These are phyloP conservation scores for Thraustochytrium striatum DNA, from an alignment of 352 stramenopile genomes.

Conservation along the genomic window DNA sequence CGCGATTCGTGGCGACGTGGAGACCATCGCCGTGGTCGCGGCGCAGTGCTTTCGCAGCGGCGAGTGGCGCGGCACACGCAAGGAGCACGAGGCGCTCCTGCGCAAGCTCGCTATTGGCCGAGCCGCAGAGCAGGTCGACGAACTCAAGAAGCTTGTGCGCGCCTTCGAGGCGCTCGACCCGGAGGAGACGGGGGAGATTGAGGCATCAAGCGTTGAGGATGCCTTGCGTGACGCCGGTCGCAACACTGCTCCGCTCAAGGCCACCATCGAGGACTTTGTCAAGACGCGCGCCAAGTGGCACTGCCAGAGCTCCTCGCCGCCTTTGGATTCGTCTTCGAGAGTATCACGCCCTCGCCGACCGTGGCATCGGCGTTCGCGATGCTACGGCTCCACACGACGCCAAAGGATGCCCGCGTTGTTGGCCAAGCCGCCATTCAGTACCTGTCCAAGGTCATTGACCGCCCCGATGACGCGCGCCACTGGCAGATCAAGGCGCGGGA, in stretches of 20 bases:
- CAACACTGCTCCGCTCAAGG: not conserved
- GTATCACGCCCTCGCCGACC: not conserved
- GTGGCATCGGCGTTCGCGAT: constrained; percentile 37
- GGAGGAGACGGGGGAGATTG: constrained; percentile 18
- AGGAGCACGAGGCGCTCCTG: constrained; percentile 29
- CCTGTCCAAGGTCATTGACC: constrained; percentile 9
- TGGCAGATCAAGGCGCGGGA: constrained; percentile 37
- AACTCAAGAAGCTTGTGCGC: constrained; percentile 7
- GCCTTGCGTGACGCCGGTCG: constrained; percentile 1
- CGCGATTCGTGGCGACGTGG: not conserved
- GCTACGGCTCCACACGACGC: constrained; percentile 22
- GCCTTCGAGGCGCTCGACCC: constrained; percentile 21
- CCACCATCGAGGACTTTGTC: constrained; percentile 42
- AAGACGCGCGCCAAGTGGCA: not conserved
- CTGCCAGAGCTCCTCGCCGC: constrained; percentile 36
- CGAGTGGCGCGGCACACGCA: constrained; percentile 20
- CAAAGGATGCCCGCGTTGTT: constrained; percentile 16
- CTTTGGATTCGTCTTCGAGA: constrained; percentile 48
- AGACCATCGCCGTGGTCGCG: constrained; percentile 35
- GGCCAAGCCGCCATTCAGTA: constrained; percentile 11
- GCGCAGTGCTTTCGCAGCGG: constrained; percentile 21
- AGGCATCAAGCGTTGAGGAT: not conserved
- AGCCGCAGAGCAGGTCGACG: constrained; percentile 6
- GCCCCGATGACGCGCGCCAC: constrained; percentile 23
- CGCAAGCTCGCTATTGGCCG: constrained; percentile 36